phyloP scores from a whole-genome alignment of 306 rosid species.

The Spatholobus suberectus region DNA sequence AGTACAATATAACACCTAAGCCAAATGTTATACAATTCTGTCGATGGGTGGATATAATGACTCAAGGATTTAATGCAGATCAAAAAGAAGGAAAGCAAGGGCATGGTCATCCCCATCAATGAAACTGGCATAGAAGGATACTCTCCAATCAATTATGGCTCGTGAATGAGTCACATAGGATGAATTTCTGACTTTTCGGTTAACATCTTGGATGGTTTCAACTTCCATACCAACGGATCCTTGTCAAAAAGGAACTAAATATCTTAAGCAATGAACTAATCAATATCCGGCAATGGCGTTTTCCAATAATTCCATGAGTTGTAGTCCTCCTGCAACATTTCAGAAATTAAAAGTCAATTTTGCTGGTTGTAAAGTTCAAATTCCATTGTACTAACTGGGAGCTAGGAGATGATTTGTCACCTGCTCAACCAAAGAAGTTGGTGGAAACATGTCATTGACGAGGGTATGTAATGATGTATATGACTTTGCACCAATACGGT shows the following conservation, averaged over 20 bases:
- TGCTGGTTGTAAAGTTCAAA: conserved; percentile 1
- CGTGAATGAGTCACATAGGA: neutral
- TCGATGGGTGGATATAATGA: conserved; percentile 31
- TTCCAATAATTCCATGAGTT: conserved; percentile 97
- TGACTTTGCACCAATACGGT: conserved; percentile 79
- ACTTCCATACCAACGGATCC: conserved; percentile 11
- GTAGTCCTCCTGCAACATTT: conserved; percentile 78
- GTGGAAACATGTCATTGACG: conserved; percentile 98
- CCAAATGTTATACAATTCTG: conserved; percentile 37
- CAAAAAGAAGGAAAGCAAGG: conserved; percentile 29
- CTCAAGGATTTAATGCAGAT: conserved; percentile 41
- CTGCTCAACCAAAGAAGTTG: conserved; percentile 91
- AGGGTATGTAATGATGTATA: conserved; percentile 97
- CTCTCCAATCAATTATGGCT: conserved; percentile 26
- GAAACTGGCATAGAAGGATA: conserved; percentile 21
- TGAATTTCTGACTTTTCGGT: conserved; percentile 11
- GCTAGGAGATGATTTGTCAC: conserved; percentile 45
- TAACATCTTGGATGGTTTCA: conserved; percentile 16
- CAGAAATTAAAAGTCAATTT: conserved; percentile 13
- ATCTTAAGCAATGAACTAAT: conserved; percentile 35
- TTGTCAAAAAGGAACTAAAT: conserved; percentile 27
- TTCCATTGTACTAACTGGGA: neutral
- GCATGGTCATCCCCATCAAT: conserved; percentile 41
- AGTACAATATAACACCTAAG: conserved; percentile 30
- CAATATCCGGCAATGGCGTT: conserved; percentile 73